Evolutionary conservation across 2,329 filamentous ascomycete genomes (phyloP).

Genomic region (Endocalyx cinctus): DNA sequence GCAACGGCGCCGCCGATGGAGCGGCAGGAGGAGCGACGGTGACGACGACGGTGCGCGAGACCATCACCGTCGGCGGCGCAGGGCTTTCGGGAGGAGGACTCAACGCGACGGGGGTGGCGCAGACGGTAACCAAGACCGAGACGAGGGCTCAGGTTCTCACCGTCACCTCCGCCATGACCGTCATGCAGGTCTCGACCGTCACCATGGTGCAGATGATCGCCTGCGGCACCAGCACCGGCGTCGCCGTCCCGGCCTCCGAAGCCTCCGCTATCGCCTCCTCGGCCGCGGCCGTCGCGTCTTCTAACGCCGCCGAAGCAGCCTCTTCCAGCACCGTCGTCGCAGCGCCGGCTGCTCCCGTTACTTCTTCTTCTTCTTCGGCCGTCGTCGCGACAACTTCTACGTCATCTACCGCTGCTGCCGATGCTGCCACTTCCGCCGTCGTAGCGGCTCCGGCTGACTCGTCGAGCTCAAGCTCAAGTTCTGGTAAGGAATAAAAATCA

Average conservation of each 20-base stretch:
- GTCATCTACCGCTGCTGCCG: not conserved
- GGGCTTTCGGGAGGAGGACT: conserved; percentile 26
- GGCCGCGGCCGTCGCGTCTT: conserved; percentile 16
- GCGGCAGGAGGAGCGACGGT: conserved; percentile 19
- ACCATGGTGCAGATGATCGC: conserved; percentile 26
- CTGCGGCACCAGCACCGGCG: conserved; percentile 17
- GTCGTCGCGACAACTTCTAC: conserved; percentile 3
- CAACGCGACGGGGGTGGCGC: conserved; percentile 19
- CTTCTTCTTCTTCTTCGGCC: conserved; percentile 5
- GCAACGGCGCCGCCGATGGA: conserved; percentile 6
- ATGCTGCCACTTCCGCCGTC: conserved; percentile 3
- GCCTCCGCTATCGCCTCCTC: conserved; percentile 22
- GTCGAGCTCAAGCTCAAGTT: too few species aligned
- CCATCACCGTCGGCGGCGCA: conserved; percentile 29
- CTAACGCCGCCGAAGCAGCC: conserved; percentile 7
- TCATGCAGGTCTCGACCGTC: conserved; percentile 20
- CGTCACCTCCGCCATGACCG: conserved; percentile 14
- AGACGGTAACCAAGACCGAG: conserved; percentile 21
- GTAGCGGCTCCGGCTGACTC: conserved; percentile 1
- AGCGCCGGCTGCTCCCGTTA: conserved; percentile 1
- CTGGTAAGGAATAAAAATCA: too few species aligned
- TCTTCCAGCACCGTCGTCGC: conserved; percentile 2
- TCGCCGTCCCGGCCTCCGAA: conserved; percentile 15
- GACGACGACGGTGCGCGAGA: conserved; percentile 29
- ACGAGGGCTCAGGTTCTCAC: conserved; percentile 15